A percentile compares a stretch with the other conserved stretches of the same genome.
Conservation (phyloP, 805 yeast species). For the Wickerhamiella australiensis region DNA sequence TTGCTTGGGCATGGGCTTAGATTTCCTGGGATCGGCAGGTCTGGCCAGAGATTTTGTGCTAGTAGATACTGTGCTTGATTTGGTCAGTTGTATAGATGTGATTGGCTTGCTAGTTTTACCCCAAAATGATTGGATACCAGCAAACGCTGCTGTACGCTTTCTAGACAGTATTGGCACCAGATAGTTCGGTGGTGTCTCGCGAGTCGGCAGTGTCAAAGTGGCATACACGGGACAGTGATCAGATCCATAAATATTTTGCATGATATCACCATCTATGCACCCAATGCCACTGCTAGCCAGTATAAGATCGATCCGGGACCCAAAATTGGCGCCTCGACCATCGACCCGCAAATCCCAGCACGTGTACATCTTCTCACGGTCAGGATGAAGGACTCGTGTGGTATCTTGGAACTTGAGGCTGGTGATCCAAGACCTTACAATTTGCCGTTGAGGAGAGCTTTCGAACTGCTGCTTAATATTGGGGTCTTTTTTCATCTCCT, state of each 20-base stretch:
- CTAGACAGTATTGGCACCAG: conserved; percentile 4
- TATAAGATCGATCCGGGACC: conserved; percentile 78
- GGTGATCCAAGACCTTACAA: conserved; percentile 38
- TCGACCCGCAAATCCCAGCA: conserved; percentile 82
- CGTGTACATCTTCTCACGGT: conserved; percentile 59
- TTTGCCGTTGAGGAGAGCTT: conserved; percentile 31
- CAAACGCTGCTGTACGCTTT: conserved; percentile 7
- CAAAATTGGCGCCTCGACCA: conserved; percentile 69
- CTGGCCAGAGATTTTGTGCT: background rate
- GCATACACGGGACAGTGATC: conserved; percentile 89
- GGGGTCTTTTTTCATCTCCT: conserved; percentile 31
- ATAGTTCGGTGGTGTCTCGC: conserved; percentile 8
- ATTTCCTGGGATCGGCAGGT: background rate
- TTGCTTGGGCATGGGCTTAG: background rate
- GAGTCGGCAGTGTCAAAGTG: conserved; percentile 35
- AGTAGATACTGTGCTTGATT: background rate
- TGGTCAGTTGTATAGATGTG: too few relatives aligned
- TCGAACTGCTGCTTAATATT: conserved; percentile 22
- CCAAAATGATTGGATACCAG: conserved; percentile 5
- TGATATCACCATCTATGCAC: conserved; percentile 41
- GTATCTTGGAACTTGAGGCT: conserved; percentile 25
- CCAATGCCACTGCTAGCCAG: conserved; percentile 36
- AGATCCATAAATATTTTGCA: conserved; percentile 66
- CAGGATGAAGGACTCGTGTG: conserved; percentile 41
- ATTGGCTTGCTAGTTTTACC: background rate